Base-by-base conservation (phyloP, 371 early-diverging fungal species). In the Dentiscutata heterogama region DNA sequence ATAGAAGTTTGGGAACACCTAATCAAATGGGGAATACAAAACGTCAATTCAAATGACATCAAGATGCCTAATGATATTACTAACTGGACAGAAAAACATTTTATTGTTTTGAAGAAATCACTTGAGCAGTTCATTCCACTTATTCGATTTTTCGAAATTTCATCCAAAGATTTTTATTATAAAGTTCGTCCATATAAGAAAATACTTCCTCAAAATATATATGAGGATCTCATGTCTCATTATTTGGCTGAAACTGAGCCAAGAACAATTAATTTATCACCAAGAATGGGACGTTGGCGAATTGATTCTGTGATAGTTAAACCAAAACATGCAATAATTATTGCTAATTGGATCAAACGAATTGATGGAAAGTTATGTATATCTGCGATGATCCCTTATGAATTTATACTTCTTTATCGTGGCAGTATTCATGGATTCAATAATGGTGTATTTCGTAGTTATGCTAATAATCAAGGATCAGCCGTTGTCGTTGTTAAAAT, bases 1-100 rank as follows among this genome's bases (percentile, higher is more conserved):
- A 61, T 77, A 7, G 60, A 60, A 42, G 42, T 77, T 27, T 77
- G 77, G 77, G 63, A 77, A 27, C 13, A 46, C 27, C 10, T 77
- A 39, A 77, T 77, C 35, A 77, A 77, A 77, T 77, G 77, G 77
- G 77, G 77, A 27, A 58, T 39, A 25, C 50, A 72, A 54, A 70
- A 18, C 10, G 18, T n/a, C 70, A 42, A 39, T 22, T 35, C 35
- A 22, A 70, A 31, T 39, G 70, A n/a, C 5, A 25, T 29, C 10
- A 68, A 68, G 46, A 2, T 42, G 8, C 42, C 22, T 42, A 39
- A 20, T 39, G 39, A 70, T 46, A 13, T 25, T 63, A 13, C 70
- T 39, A 70, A 70, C 10, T 77, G 77, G 77, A 13, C 42, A 77
- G 42, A 35, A 25, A 35, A 77, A 25, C 11, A 7, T 39, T 65